phyloP scores from a whole-genome alignment of 1,284 basidiomycete genomes.

The Rhizoctonia solani region DNA sequence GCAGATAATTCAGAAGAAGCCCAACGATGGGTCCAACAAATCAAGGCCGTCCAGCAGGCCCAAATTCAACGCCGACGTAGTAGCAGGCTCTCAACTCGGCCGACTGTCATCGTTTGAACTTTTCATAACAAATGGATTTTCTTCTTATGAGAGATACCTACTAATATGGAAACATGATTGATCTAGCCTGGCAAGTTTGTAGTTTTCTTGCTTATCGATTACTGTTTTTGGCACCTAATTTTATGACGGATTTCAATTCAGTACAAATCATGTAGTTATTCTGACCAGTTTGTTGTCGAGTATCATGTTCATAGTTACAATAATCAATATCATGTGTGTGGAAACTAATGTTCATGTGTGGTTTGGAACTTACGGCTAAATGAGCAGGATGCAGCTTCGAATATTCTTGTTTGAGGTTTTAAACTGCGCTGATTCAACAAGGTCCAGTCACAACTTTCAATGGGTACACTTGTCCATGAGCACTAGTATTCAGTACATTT shows the following conservation, averaged over 20 bases:
- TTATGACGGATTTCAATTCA: constrained; percentile 15
- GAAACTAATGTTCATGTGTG: not conserved
- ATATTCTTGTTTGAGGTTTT: too few relatives aligned
- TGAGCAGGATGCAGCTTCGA: too few relatives aligned
- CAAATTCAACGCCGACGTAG: constrained; percentile 3
- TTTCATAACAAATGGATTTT: too few relatives aligned
- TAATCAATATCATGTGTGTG: not conserved
- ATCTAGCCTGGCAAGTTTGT: too few relatives aligned
- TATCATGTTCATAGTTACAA: constrained; percentile 15
- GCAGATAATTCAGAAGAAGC: constrained; percentile 34
- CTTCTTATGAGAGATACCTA: too few relatives aligned
- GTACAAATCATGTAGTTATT: constrained; percentile 14
- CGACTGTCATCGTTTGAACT: too few relatives aligned
- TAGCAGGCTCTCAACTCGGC: constrained; percentile 3
- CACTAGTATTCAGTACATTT: too few relatives aligned
- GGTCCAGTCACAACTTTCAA: too few relatives aligned
- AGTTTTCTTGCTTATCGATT: constrained; percentile 1
- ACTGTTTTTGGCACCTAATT: not conserved
- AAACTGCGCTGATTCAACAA: too few relatives aligned
- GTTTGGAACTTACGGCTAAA: too few relatives aligned
- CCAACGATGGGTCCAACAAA: constrained; percentile 35
- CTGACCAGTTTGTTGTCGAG: constrained; percentile 18
- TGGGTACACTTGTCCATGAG: too few relatives aligned
- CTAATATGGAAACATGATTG: too few relatives aligned
- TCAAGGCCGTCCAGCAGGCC: constrained; percentile 30